phyloP scores from a whole-genome alignment of 2,329 filamentous ascomycete species.

The Monilinia laxa region DNA sequence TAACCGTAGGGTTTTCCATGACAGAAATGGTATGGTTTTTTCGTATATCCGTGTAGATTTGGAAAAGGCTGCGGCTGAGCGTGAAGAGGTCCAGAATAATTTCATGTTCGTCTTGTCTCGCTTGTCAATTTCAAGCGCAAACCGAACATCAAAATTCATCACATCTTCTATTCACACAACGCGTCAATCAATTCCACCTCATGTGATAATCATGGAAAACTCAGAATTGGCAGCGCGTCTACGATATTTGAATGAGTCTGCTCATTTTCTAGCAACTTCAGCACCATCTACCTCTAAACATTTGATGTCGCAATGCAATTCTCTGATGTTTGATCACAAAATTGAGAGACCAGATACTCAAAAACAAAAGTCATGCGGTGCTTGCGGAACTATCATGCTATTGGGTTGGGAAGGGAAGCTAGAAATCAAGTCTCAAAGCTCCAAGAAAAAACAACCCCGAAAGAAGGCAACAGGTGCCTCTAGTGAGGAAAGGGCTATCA shows the following conservation, averaged over 20 bases:
- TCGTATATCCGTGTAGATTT: not conserved
- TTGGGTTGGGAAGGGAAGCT: slow-evolving; percentile 44
- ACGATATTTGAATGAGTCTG: slow-evolving; percentile 54
- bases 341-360: slow-evolving; percentile 49
- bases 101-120: not conserved
- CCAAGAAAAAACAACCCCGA: not conserved
- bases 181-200: slow-evolving; percentile 2
- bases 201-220: slow-evolving; percentile 30
- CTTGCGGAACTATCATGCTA: slow-evolving; percentile 62
- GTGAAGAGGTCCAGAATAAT: slow-evolving; percentile 1
- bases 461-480: slow-evolving; percentile 16
- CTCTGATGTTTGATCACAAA: slow-evolving; percentile 50
- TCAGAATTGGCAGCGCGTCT: slow-evolving; percentile 38
- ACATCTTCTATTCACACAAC: slow-evolving; percentile 17
- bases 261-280: slow-evolving; percentile 53
- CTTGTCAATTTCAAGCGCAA: slow-evolving; percentile 12
- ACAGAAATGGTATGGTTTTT: not conserved
- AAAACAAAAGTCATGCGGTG: slow-evolving; percentile 55
- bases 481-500: slow-evolving; percentile 27
- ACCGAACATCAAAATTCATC: slow-evolving; percentile 6
- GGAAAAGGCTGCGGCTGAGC: not conserved
- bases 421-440: slow-evolving; percentile 23
- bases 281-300: slow-evolving; percentile 59
- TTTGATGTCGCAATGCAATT: slow-evolving; percentile 55
- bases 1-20: not conserved